Evolutionary conservation across 306 rosid species (phyloP).

Genomic region (Potentilla sterilis): DNA sequence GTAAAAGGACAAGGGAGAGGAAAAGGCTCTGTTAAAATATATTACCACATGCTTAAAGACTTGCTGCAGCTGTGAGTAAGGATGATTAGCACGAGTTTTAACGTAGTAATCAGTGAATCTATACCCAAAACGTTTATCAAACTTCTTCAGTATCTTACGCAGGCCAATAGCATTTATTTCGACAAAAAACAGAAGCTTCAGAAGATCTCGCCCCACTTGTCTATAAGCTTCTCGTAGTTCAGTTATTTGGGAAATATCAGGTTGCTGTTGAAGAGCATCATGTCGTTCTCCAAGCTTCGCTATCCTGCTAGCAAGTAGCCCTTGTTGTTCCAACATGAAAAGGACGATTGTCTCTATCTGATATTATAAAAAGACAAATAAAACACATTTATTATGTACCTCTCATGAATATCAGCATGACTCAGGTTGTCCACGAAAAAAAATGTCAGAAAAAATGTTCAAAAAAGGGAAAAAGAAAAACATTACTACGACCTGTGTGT

Average conservation of each 20-base stretch:
- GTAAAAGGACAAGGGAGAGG: conserved; percentile 2
- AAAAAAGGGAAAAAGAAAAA: neutral
- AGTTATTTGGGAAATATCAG: conserved; percentile 66
- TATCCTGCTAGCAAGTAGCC: conserved; percentile 86
- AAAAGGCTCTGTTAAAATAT: conserved; percentile 30
- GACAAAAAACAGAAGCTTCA: conserved; percentile 80
- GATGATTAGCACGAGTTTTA: conserved; percentile 97
- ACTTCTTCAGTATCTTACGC: conserved; percentile 97
- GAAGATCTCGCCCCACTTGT: conserved; percentile 74
- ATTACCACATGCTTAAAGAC: conserved; percentile 99
- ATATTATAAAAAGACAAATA: conserved; percentile 21
- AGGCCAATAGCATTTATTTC: conserved; percentile 95
- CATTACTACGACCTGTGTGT: neutral
- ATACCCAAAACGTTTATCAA: conserved; percentile 92
- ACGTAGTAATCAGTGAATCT: conserved; percentile 91
- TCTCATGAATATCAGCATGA: conserved; percentile 9
- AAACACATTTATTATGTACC: conserved; percentile 20
- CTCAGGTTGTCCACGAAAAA: conserved; percentile 5
- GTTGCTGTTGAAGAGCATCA: conserved; percentile 65
- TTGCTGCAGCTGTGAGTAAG: conserved; percentile 98
- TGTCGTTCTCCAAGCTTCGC: conserved; percentile 66
- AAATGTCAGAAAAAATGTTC: neutral
- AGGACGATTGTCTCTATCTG: conserved; percentile 97
- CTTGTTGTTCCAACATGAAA: conserved; percentile 98
- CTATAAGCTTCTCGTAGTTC: conserved; percentile 79